These are phyloP conservation scores for Evernia prunastri DNA, from an alignment of 495 filamentous ascomycete genomes.

Conservation along the genomic window DNA sequence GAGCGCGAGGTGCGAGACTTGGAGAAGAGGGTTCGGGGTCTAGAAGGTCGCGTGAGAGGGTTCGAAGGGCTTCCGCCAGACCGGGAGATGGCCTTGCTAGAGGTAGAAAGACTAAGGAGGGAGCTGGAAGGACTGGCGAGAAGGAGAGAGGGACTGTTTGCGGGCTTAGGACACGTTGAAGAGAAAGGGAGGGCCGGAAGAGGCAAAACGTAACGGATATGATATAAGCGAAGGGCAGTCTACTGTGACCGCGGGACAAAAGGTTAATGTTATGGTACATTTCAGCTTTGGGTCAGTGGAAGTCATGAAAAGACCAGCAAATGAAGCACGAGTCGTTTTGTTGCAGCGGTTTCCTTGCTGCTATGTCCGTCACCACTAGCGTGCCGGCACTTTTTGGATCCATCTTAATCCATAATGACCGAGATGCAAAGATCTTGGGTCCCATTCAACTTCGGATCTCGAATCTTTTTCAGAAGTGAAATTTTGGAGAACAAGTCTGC, in stretches of 20 bases:
- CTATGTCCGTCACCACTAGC: background rate
- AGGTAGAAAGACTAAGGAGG: constrained; percentile 52
- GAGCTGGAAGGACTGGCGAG: constrained; percentile 49
- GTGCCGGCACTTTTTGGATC: background rate
- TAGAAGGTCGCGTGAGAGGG: constrained; percentile 51
- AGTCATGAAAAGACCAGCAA: background rate
- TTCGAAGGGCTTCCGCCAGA: constrained; percentile 62
- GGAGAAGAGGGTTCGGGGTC: constrained; percentile 43
- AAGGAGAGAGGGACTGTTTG: constrained; percentile 42
- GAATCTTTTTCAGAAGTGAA: background rate
- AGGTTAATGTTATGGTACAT: background rate
- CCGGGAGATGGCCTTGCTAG: constrained; percentile 52
- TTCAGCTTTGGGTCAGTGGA: background rate
- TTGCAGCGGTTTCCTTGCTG: background rate
- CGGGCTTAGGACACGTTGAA: background rate
- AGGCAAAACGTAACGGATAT: background rate
- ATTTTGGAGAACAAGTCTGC: background rate
- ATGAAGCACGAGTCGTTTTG: background rate
- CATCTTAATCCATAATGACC: background rate
- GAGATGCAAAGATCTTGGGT: background rate
- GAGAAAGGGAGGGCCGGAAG: constrained; percentile 5
- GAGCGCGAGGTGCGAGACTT: constrained; percentile 47
- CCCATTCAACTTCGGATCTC: background rate
- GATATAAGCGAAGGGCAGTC: background rate
- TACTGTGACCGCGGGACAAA: background rate